phyloP scores from a whole-genome alignment of 2,329 filamentous ascomycete genomes.

The Fusarium sarcochroum region DNA sequence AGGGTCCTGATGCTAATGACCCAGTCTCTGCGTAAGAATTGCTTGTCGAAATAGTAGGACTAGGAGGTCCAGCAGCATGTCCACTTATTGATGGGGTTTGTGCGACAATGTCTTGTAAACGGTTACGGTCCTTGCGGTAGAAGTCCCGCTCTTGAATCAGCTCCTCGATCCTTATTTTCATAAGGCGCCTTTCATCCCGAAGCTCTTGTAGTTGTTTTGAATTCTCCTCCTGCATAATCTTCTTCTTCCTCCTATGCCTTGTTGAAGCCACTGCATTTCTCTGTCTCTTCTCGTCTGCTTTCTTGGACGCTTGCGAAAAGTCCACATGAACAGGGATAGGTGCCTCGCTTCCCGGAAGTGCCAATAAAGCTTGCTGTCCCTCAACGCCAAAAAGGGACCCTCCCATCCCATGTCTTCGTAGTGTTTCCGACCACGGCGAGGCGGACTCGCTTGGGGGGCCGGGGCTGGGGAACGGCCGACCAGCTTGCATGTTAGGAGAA shows the following conservation, averaged over 20 bases:
- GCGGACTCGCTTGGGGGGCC: constrained; percentile 41
- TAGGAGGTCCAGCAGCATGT: constrained; percentile 66
- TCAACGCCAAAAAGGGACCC: constrained; percentile 49
- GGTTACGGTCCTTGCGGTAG: constrained; percentile 80
- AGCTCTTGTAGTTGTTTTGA: constrained; percentile 77
- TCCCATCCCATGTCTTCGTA: constrained; percentile 50
- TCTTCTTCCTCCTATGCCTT: constrained; percentile 83
- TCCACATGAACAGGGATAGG: constrained; percentile 77
- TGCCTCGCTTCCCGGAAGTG: constrained; percentile 55
- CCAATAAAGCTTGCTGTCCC: constrained; percentile 57
- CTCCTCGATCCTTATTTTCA: constrained; percentile 67
- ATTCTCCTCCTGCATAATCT: constrained; percentile 84
- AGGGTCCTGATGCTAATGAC: constrained; percentile 49
- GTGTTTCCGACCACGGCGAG: constrained; percentile 52
- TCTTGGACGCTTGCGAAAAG: constrained; percentile 83
- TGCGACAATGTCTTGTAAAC: constrained; percentile 75
- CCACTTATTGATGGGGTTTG: constrained; percentile 70
- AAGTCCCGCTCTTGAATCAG: constrained; percentile 68
- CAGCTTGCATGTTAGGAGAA: constrained; percentile 38
- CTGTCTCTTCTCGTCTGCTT: constrained; percentile 87
- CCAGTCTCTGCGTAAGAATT: constrained; percentile 57
- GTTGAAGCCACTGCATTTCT: constrained; percentile 89
- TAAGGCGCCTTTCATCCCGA: constrained; percentile 76
- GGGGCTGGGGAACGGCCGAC: constrained; percentile 42
- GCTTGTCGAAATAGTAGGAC: constrained; percentile 59